Base-by-base conservation (phyloP, 2,329 filamentous ascomycete genomes). In the Trichoderma atroviride region DNA sequence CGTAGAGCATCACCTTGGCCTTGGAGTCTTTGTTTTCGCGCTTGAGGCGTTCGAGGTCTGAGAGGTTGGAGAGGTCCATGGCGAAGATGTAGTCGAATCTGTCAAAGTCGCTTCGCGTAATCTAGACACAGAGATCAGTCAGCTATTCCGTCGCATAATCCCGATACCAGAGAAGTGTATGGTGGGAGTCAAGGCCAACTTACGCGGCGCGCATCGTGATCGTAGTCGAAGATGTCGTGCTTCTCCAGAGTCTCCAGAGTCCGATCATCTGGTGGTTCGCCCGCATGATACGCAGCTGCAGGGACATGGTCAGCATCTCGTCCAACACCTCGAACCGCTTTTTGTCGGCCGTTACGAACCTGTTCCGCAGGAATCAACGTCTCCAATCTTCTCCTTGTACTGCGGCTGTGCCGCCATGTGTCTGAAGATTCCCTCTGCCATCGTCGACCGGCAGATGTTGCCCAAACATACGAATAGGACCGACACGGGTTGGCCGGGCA, bases 391-490 rank as follows among this genome's bases (percentile, higher is more conserved):
- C 58, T 81, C 83, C 74, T 86, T 83, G 75, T 88, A 89, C 29
- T 87, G 84, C 58, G 86, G 81, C 74, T 90, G 87, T 73, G 87
- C 84, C 52, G 86, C 86, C 52, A 96, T 82, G 70, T 90, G 87
- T 70, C 89, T 88, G 82, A 99, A 98, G 73, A 97, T 92, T 61
- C 92, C 96, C 83, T 98, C 95, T 57, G 94, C 93, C 96, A 99
- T 98, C 37, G 96, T 92, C 9, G 94, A 97, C 71, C 87, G 86
- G 79, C 94, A 99, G 77, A 98, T 98, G 81, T 99, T 99, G 79
- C 96, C 96, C 40, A 98, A 86, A 81, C 96, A 99, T 74, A 98
- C 95, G 78, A 98, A 98, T 64, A 98, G 88, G 47, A 98, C 91
- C 2, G 91, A 94, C 67, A 92, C 73, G 50, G 79, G 78, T 70